Conservation (phyloP, 495 filamentous ascomycete genomes). For the Jackrogersella multiformis region DNA sequence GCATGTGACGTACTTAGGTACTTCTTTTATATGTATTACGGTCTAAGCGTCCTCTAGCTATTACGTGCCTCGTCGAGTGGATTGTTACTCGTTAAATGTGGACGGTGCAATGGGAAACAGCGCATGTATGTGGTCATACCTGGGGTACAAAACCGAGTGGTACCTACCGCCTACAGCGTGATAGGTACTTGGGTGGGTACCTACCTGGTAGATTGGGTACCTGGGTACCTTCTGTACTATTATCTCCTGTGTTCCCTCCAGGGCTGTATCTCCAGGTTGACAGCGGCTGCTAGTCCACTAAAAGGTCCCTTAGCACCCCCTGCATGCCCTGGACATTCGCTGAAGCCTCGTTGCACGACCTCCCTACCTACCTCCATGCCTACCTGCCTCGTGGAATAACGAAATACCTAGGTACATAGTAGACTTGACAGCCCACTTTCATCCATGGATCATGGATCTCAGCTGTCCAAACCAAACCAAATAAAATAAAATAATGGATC, state of each 20-base stretch:
- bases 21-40: no score
- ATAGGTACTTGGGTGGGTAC: slow-evolving; percentile 2
- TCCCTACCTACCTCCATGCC: no score
- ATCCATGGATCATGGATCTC: not conserved
- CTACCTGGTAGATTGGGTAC: no score
- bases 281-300: slow-evolving; percentile 5
- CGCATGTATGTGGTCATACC: slow-evolving; percentile 29
- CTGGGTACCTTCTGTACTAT: not conserved
- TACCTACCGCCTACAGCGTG: slow-evolving; percentile 16
- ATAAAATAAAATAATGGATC: not conserved
- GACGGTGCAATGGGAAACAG: slow-evolving; percentile 15
- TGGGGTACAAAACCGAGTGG: not conserved
- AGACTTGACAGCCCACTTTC: slow-evolving; percentile 14
- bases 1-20: slow-evolving; percentile 34
- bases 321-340: not conserved
- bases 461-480: slow-evolving; percentile 4
- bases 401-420: no score
- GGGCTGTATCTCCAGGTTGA: not conserved
- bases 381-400: slow-evolving; percentile 15
- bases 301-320: not conserved
- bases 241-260: not conserved
- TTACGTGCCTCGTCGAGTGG: not conserved
- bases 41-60: not conserved
- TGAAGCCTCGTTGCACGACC: not conserved
- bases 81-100: slow-evolving; percentile 7